phyloP scores from a whole-genome alignment of 306 rosid species.

The Myrica gale region DNA sequence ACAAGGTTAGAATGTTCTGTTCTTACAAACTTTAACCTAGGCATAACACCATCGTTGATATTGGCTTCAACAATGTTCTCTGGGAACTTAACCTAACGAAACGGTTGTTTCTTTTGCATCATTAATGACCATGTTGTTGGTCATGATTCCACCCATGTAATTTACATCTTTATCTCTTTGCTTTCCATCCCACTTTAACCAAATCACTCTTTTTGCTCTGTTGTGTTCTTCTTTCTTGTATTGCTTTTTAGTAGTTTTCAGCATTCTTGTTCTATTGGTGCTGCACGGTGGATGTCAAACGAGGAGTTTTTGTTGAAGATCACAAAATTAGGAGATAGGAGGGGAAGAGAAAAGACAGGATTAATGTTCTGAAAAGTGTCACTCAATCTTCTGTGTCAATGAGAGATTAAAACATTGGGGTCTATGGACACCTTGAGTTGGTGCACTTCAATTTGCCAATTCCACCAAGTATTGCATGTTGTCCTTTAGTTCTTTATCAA shows the following conservation, averaged over 20 bases:
- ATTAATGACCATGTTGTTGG: not conserved
- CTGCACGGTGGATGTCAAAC: not conserved
- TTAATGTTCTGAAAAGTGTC: too few relatives aligned
- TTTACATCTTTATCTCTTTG: not conserved
- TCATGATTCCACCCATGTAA: not conserved
- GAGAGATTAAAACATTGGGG: too few relatives aligned
- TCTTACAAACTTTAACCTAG: too few relatives aligned
- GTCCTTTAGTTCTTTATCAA: too few relatives aligned
- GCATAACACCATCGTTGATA: not conserved
- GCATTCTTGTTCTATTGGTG: not conserved
- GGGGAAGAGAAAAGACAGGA: too few relatives aligned
- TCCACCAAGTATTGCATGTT: too few relatives aligned
- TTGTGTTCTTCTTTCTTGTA: not conserved
- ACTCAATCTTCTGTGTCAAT: too few relatives aligned
- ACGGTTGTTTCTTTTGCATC: not conserved
- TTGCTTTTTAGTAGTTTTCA: not conserved
- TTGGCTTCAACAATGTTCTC: not conserved
- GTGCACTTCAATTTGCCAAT: too few relatives aligned
- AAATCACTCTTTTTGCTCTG: not conserved
- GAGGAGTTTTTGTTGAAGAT: too few relatives aligned
- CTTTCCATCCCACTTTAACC: not conserved
- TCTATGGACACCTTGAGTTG: too few relatives aligned
- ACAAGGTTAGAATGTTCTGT: constrained; percentile 33
- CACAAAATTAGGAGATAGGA: too few relatives aligned
- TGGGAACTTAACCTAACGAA: not conserved